These are phyloP conservation scores for Pleurotus citrinopileatus DNA, from an alignment of 768 basidiomycete species.

Conservation along the genomic window DNA sequence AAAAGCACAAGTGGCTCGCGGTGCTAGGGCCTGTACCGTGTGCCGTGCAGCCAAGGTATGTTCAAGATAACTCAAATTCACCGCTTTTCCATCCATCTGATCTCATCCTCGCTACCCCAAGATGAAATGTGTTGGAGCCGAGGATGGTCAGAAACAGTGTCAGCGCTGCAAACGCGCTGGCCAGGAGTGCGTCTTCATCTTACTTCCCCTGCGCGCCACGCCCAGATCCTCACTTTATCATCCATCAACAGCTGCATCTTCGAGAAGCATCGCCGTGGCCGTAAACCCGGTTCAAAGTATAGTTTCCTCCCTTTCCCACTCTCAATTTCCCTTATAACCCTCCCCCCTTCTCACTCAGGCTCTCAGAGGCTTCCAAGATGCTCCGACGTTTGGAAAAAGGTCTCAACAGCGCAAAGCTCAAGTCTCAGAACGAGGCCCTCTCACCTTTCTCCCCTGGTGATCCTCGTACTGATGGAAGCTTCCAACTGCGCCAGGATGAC, in stretches of 20 bases:
- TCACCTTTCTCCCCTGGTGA: conserved; percentile 26
- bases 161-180: conserved; percentile 83
- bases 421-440: conserved; percentile 46
- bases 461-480: conserved; percentile 27
- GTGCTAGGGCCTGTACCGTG: conserved; percentile 75
- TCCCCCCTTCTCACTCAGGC: conserved; percentile 39
- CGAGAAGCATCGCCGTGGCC: conserved; percentile 85
- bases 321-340: conserved; percentile 12
- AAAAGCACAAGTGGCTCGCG: conserved; percentile 49
- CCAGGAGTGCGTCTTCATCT: conserved; percentile 52
- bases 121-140: conserved; percentile 93
- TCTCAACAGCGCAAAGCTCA: conserved; percentile 72
- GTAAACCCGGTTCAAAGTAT: conserved; percentile 92
- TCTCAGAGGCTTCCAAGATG: conserved; percentile 90
- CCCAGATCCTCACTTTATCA: conserved; percentile 16
- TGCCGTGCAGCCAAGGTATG: conserved; percentile 80
- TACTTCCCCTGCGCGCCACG: conserved; percentile 12
- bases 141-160: conserved; percentile 78
- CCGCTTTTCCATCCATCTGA: conserved; percentile 14
- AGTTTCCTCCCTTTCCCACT: conserved; percentile 21
- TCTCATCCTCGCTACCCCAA: conserved; percentile 25
- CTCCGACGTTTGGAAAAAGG: conserved; percentile 84
- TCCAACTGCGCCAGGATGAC: conserved; percentile 27
- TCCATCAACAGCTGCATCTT: conserved; percentile 62
- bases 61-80: conserved; percentile 1